These are phyloP conservation scores for Ceratobasidium papillatum DNA, from an alignment of 1,284 basidiomycete genomes.

Conservation along the genomic window DNA sequence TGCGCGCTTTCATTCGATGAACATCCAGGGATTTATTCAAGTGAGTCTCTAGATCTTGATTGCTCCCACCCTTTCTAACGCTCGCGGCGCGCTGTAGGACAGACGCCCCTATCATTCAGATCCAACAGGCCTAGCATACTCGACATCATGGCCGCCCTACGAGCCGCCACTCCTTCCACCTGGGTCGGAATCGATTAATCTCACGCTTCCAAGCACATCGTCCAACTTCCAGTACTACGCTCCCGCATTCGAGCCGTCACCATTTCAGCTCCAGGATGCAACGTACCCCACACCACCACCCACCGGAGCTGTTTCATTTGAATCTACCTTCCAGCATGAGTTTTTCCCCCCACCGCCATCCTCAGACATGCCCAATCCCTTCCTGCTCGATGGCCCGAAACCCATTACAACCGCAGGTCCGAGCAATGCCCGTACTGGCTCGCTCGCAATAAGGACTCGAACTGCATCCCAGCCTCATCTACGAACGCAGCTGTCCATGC, in stretches of 20 bases:
- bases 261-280: slow-evolving; percentile 26
- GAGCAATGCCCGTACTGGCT: background rate
- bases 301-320: slow-evolving; percentile 19
- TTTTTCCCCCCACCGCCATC: slow-evolving; percentile 26
- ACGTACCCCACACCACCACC: slow-evolving; percentile 36
- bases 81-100: slow-evolving; percentile 18
- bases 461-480: slow-evolving; percentile 27
- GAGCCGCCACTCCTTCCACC: slow-evolving; percentile 12
- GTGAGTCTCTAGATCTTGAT: slow-evolving; percentile 14
- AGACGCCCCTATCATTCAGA: slow-evolving; percentile 29
- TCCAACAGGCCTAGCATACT: slow-evolving; percentile 14
- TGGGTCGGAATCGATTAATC: slow-evolving; percentile 9
- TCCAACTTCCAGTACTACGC: slow-evolving; percentile 33
- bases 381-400: slow-evolving; percentile 22
- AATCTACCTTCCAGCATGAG: slow-evolving; percentile 26
- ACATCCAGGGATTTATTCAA: slow-evolving; percentile 31
- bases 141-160: slow-evolving; percentile 35
- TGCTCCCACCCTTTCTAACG: background rate
- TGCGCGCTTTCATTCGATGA: slow-evolving; percentile 15
- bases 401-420: background rate
- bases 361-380: slow-evolving; percentile 3
- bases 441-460: slow-evolving; percentile 32
- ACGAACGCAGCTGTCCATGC: slow-evolving; percentile 36
- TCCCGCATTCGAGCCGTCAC: slow-evolving; percentile 2
- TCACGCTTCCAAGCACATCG: slow-evolving; percentile 17